Percentiles rank a stretch among this genome's conserved stretches.
Conservation (phyloP, 2,329 filamentous ascomycete genomes). For the Epichloe amarillans region DNA sequence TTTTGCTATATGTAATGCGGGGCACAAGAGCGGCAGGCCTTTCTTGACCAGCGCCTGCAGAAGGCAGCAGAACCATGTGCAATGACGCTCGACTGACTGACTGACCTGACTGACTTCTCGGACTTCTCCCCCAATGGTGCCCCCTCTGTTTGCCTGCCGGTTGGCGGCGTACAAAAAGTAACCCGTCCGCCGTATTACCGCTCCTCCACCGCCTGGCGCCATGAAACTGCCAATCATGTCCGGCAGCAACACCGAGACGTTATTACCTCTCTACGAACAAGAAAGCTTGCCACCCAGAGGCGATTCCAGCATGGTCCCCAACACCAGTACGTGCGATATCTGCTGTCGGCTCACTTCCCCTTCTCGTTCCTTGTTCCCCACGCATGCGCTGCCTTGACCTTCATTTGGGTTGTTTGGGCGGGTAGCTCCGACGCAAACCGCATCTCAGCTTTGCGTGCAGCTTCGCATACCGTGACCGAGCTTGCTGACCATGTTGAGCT, state of each 20-base stretch:
- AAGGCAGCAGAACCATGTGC: too few species aligned
- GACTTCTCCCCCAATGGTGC: too few species aligned
- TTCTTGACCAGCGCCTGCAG: too few species aligned
- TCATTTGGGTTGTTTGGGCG: neutral
- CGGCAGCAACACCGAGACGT: constrained; percentile 18
- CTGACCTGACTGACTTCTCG: too few species aligned
- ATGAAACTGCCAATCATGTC: constrained; percentile 15
- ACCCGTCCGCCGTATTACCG: neutral
- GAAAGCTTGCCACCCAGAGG: constrained; percentile 12
- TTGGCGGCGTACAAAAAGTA: neutral
- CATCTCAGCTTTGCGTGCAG: neutral
- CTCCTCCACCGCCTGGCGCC: constrained; percentile 7
- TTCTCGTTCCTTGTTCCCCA: neutral
- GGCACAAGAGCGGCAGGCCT: too few species aligned
- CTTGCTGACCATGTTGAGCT: constrained; percentile 1
- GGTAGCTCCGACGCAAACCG: neutral
- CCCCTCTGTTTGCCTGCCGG: neutral
- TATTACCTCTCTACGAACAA: constrained; percentile 20
- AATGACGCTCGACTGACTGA: too few species aligned
- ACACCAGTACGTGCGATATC: constrained; percentile 18
- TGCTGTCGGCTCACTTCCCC: neutral
- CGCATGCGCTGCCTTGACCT: neutral
- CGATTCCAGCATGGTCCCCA: constrained; percentile 20
- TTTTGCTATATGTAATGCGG: too few species aligned
- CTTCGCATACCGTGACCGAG: neutral